These are phyloP conservation scores for Martensiomyces pterosporus DNA, from an alignment of 192 early-diverging fungal genomes.

Conservation along the genomic window DNA sequence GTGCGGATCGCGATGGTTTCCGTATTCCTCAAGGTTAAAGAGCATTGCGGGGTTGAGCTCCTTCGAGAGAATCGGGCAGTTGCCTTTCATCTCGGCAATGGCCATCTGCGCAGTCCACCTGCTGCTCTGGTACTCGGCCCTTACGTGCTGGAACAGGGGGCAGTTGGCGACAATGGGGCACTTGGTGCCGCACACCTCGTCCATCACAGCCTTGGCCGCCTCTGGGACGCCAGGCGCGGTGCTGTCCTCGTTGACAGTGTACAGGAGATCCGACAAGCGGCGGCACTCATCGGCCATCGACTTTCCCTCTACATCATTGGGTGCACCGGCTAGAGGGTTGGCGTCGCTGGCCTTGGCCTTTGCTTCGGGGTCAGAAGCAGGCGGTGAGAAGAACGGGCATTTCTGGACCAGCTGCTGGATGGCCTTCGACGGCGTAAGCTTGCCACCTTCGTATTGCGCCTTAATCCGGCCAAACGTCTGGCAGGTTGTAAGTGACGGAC, in stretches of 20 bases:
- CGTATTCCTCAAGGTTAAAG: slow-evolving; percentile 50
- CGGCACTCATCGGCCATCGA: slow-evolving; percentile 51
- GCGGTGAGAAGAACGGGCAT: slow-evolving; percentile 33
- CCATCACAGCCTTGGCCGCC: slow-evolving; percentile 7
- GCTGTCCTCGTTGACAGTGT: slow-evolving; percentile 19
- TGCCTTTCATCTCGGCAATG: slow-evolving; percentile 44
- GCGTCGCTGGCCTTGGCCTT: too few relatives aligned
- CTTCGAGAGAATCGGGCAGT: slow-evolving; percentile 49
- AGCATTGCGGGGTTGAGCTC: slow-evolving; percentile 51
- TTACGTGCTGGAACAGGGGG: slow-evolving; percentile 42
- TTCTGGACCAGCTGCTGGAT: slow-evolving; percentile 24
- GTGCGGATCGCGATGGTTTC: slow-evolving; percentile 26
- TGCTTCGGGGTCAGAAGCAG: slow-evolving; percentile 7
- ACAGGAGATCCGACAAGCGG: slow-evolving; percentile 41
- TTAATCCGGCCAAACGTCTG: slow-evolving; percentile 22
- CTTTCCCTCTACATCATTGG: slow-evolving; percentile 1
- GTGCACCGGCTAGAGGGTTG: too few relatives aligned
- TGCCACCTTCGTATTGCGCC: slow-evolving; percentile 16
- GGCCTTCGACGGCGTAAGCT: slow-evolving; percentile 25
- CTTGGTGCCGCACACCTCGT: slow-evolving; percentile 28
- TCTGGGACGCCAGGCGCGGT: background rate
- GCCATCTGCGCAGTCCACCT: slow-evolving; percentile 29
- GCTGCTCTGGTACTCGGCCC: slow-evolving; percentile 28
- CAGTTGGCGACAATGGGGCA: slow-evolving; percentile 48
- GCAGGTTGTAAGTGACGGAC: slow-evolving; percentile 36